A percentile compares a stretch with the other conserved stretches of the same genome.
Evolutionary conservation across 2,329 filamentous ascomycete genomes (phyloP).

Genomic region (Colletotrichum tofieldiae): DNA sequence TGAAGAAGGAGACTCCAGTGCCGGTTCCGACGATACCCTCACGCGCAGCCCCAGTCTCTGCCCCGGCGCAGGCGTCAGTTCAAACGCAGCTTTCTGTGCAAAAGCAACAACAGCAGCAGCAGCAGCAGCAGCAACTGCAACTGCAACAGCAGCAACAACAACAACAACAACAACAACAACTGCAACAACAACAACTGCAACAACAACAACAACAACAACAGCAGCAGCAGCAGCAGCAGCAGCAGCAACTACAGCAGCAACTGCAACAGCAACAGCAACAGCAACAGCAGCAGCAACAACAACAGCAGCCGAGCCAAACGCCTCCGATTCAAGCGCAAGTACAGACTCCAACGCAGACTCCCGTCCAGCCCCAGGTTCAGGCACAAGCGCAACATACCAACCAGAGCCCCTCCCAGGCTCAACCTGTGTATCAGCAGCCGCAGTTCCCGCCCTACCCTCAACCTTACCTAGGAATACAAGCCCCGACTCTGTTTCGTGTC

Average conservation of each 20-base stretch:
- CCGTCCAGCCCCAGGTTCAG: slow-evolving; percentile 19
- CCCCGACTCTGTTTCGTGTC: slow-evolving; percentile 59
- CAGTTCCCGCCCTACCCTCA: slow-evolving; percentile 39
- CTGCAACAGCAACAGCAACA: not conserved
- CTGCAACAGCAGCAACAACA: not conserved
- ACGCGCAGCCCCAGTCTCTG: not conserved
- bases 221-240: not conserved
- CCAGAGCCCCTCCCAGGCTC: slow-evolving; percentile 12
- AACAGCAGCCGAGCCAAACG: slow-evolving; percentile 10
- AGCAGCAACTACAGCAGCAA: not conserved
- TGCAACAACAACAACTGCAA: not conserved
- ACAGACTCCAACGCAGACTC: slow-evolving; percentile 5
- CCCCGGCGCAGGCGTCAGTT: slow-evolving; percentile 4
- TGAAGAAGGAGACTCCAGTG: slow-evolving; percentile 33
- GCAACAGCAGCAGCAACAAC: not conserved
- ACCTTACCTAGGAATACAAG: slow-evolving; percentile 34
- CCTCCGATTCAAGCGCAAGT: slow-evolving; percentile 9
- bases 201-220: not conserved
- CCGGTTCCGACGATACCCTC: slow-evolving; percentile 26
- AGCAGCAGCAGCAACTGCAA: not conserved
- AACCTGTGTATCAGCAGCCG: slow-evolving; percentile 33
- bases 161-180: not conserved
- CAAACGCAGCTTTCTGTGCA: slow-evolving; percentile 1
- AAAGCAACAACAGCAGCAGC: not conserved
- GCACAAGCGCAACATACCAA: slow-evolving; percentile 29